Evolutionary conservation across 2,329 filamentous ascomycete species (phyloP), one percentile per base, ranked within the genome.

Genomic region (Fusarium sp.): DNA sequence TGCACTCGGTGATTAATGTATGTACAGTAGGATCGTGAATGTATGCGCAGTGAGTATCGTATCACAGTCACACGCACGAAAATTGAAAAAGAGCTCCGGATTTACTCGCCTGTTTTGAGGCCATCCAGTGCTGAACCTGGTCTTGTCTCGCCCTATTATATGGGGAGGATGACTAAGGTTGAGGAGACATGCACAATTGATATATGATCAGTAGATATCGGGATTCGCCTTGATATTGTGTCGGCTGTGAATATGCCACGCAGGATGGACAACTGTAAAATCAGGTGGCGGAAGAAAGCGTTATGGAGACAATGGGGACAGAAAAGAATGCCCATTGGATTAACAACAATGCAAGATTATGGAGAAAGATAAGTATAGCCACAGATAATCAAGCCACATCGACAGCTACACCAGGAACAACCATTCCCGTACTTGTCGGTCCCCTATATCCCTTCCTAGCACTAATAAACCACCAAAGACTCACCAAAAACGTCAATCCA

Each of bases 391-490:
- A 74, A 55, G 69, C 73, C 16, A 41, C 44, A 45, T 67, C 65
- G n/a, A 73, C 34, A 5, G 47, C 63, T 60, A 73, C 63, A 0
- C 70, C 67, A 2, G 70, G 68, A 4, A 75, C 71, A 52, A 74
- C 60, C 11, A 56, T 64, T 7, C 74, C 74, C 3, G 72, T 70
- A 3, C 71, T 47, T 5, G 69, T 74, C 13, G 74, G 74, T 6
- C 74, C 74, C n/a, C 66, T 65, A 6, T 75, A 75, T 10, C 71
- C 74, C 27, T 74, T 75, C 8, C 74, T 67, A 18, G 74, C 74
- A n/a, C 75, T 76, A 2, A 77, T 48, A 16, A 83, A 65, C 83
- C 83, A 85, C 81, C 82, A 85, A 2, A 77, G 1, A 1, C 69
- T 79, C 2, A 83, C 78, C 27, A 83, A 71, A 1, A 79, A 67